Percentiles rank a stretch among this genome's conserved stretches.
These are phyloP conservation scores for Aspergillus indologenus DNA, from an alignment of 495 filamentous ascomycete species.

Conservation along the genomic window DNA sequence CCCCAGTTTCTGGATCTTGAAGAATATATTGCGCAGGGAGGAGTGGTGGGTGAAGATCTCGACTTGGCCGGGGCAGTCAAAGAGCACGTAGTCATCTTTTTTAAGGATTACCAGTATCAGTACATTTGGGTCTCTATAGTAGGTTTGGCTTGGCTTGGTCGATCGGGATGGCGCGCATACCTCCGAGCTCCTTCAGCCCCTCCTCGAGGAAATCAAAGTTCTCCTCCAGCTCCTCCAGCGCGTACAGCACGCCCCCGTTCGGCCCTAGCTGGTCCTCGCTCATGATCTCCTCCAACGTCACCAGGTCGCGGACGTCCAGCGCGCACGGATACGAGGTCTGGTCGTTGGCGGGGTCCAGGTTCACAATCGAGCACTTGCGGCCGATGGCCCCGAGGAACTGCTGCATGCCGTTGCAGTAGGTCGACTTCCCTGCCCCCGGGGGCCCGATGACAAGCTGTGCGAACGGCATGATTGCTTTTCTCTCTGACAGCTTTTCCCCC, in stretches of 20 bases:
- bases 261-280: conserved; percentile 85
- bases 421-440: conserved; percentile 92
- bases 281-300: conserved; percentile 94
- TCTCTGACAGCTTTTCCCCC: background rate
- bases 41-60: conserved; percentile 94
- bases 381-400: conserved; percentile 95
- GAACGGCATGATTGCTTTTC: conserved; percentile 49
- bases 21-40: conserved; percentile 87
- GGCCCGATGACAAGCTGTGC: conserved; percentile 86
- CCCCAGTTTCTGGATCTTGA: conserved; percentile 82
- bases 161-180: conserved; percentile 30
- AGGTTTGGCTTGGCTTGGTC: too few species aligned
- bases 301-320: conserved; percentile 83
- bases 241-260: conserved; percentile 89
- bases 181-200: conserved; percentile 67
- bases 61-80: conserved; percentile 95
- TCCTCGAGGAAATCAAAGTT: conserved; percentile 88
- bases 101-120: conserved; percentile 9
- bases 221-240: conserved; percentile 89
- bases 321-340: conserved; percentile 62
- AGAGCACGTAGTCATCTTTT: conserved; percentile 85
- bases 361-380: conserved; percentile 89
- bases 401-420: conserved; percentile 97
- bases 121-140: background rate
- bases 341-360: conserved; percentile 97